These are phyloP conservation scores for Lactuca saligna DNA, from an alignment of 129 eudicot species.

Conservation along the genomic window DNA sequence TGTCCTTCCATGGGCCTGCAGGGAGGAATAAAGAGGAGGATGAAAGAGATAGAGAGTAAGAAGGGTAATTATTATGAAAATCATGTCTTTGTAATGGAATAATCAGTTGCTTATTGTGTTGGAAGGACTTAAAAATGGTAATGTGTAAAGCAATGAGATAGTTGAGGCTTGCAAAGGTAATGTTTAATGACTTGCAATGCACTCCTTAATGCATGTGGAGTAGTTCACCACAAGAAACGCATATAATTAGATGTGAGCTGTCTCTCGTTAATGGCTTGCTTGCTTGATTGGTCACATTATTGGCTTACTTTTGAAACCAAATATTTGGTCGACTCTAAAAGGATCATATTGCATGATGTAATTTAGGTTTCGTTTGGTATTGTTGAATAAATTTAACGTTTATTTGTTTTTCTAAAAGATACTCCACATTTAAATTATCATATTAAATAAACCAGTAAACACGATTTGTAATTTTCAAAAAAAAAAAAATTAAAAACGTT, in stretches of 20 bases:
- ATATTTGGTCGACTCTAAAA: conserved; percentile 27
- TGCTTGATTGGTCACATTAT: conserved; percentile 34
- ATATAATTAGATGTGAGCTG: conserved; percentile 27
- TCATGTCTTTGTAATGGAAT: conserved; percentile 47
- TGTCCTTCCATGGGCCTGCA: conserved; percentile 30
- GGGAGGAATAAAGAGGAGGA: conserved; percentile 6
- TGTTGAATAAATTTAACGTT: not conserved
- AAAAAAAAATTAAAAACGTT: not conserved
- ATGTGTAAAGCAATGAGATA: conserved; percentile 68
- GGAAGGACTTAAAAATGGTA: conserved; percentile 46
- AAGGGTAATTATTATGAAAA: conserved; percentile 20
- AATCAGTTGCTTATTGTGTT: conserved; percentile 41
- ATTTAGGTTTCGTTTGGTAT: not conserved
- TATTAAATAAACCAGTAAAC: not conserved
- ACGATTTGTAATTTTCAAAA: not conserved
- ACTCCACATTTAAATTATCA: too few relatives aligned
- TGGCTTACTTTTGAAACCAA: conserved; percentile 14
- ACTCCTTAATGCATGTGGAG: conserved; percentile 27
- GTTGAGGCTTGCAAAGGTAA: conserved; percentile 37
- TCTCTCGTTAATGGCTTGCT: conserved; percentile 39
- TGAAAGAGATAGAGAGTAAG: conserved; percentile 13
- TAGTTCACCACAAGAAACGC: conserved; percentile 26
- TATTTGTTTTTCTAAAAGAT: too few relatives aligned
- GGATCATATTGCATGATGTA: conserved; percentile 21
- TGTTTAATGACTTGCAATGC: conserved; percentile 45